Conservation (phyloP, 2,329 filamentous ascomycete genomes). For the Golovinomyces cichoracearum region DNA sequence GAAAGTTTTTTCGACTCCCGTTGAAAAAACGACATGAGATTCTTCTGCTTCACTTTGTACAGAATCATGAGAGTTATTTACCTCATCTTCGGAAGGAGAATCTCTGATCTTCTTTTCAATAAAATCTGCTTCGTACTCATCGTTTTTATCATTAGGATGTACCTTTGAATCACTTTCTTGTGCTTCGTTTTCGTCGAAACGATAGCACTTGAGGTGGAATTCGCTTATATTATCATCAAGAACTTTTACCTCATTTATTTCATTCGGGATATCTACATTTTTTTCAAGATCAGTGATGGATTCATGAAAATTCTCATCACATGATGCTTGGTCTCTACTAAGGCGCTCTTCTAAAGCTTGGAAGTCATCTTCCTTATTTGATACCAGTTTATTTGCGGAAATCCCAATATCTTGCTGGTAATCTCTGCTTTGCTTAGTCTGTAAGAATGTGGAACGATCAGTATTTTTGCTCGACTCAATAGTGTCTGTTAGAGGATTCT, state of each 20-base stretch:
- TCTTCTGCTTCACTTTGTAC: background rate
- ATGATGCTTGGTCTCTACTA: background rate
- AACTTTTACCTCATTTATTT: background rate
- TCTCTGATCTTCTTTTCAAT: background rate
- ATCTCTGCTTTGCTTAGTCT: too few relatives aligned
- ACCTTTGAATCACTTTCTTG: background rate
- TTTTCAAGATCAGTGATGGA: background rate
- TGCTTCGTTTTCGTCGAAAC: conserved; percentile 10
- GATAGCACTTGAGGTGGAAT: conserved; percentile 7
- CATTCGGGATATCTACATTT: background rate
- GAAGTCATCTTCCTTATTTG: background rate
- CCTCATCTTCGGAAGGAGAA: background rate
- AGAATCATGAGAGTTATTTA: background rate
- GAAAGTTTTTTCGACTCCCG: background rate
- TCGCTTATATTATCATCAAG: background rate
- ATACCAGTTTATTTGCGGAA: too few relatives aligned
- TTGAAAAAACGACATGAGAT: background rate
- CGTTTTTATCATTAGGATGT: background rate
- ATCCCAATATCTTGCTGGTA: too few relatives aligned
- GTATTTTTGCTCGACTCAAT: background rate
- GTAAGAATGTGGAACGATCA: background rate
- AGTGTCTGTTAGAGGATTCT: conserved; percentile 10
- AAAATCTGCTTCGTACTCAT: background rate
- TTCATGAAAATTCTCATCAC: background rate
- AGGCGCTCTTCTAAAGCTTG: background rate